These are phyloP conservation scores for Aspergillus luchuensis DNA, from an alignment of 2,329 filamentous ascomycete genomes.

Conservation along the genomic window DNA sequence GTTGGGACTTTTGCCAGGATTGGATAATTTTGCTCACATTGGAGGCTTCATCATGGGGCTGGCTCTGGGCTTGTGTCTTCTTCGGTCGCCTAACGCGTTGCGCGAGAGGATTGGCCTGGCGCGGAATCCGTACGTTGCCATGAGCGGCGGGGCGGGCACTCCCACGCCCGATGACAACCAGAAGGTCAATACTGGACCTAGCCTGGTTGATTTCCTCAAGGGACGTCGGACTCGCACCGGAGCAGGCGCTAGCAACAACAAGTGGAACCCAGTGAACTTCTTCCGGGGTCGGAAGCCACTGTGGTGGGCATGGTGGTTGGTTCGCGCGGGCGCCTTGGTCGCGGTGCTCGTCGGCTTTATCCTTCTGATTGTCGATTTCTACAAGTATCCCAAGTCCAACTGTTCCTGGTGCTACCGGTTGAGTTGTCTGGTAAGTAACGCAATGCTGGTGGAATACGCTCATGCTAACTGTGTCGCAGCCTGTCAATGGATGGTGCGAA, in stretches of 20 bases:
- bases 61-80: constrained; percentile 78
- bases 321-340: constrained; percentile 75
- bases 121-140: constrained; percentile 69
- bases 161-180: constrained; percentile 42
- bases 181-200: constrained; percentile 57
- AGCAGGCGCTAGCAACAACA: constrained; percentile 60
- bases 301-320: constrained; percentile 98
- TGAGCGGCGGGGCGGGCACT: constrained; percentile 53
- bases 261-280: constrained; percentile 58
- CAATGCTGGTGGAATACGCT: no score
- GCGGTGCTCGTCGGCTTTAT: constrained; percentile 84
- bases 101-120: constrained; percentile 72
- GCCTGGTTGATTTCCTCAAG: constrained; percentile 53
- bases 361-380: constrained; percentile 87
- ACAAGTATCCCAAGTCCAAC: constrained; percentile 66
- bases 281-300: constrained; percentile 90
- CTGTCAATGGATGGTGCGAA: constrained; percentile 50
- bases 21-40: constrained; percentile 98
- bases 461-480: constrained; percentile 30
- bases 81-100: constrained; percentile 83
- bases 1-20: constrained; percentile 82
- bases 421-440: constrained; percentile 77
- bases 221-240: constrained; percentile 52
- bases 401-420: constrained; percentile 96
- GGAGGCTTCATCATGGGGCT: constrained; percentile 94